Conservation (phyloP, 371 early-diverging fungal species). For the Mucor velutinosus region DNA sequence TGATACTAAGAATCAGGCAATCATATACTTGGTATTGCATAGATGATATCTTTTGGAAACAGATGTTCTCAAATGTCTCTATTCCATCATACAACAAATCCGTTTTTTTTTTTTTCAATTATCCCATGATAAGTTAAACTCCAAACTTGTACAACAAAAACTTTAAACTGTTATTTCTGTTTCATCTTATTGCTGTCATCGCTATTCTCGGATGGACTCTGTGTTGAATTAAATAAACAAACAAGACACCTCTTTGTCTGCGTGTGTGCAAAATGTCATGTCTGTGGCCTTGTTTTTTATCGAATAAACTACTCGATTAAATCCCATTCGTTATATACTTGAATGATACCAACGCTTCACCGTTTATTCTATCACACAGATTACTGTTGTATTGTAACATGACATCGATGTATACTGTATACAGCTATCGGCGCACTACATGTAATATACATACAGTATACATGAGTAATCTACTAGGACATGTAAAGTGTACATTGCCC, state of each 20-base stretch:
- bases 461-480: neutral
- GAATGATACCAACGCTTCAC: no score
- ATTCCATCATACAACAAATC: neutral
- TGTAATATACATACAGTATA: neutral
- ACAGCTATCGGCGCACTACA: neutral
- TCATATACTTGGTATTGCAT: neutral
- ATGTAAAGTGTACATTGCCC: neutral
- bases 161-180: neutral
- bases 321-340: no score
- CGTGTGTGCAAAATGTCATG: neutral
- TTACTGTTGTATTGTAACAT: neutral
- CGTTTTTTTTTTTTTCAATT: neutral
- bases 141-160: slow-evolving; percentile 7
- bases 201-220: slow-evolving; percentile 7
- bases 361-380: neutral
- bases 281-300: neutral
- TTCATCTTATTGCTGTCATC: slow-evolving; percentile 26
- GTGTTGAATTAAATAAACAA: slow-evolving; percentile 8
- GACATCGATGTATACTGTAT: neutral
- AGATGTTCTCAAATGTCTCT: slow-evolving; percentile 31
- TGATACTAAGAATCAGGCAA: no score
- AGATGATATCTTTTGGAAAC: slow-evolving; percentile 9
- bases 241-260: neutral
- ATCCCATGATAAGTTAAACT: slow-evolving; percentile 16
- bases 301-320: no score